Percentiles rank a stretch among this genome's conserved stretches.
phyloP scores from a whole-genome alignment of 1,284 basidiomycete species.

The Taiwanofungus camphoratus region DNA sequence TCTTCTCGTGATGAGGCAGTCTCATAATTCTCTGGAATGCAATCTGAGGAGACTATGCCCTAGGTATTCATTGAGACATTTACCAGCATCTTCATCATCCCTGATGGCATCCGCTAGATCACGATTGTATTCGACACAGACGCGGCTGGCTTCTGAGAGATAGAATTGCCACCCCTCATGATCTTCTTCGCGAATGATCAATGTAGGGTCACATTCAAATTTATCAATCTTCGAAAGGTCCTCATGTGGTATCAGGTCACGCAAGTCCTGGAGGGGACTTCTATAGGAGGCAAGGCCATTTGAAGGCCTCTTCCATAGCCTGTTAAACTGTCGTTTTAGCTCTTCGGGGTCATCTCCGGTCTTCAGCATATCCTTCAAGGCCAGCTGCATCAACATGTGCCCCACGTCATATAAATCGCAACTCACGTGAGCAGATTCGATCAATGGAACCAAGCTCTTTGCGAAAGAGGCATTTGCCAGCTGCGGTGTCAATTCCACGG shows the following conservation, averaged over 20 bases:
- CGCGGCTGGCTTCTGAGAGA: conserved; percentile 8
- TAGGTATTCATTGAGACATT: too few species aligned
- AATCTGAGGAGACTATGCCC: too few species aligned
- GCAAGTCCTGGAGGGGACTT: conserved; percentile 14
- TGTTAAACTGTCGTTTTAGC: neutral
- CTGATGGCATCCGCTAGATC: conserved; percentile 11
- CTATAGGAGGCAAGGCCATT: neutral
- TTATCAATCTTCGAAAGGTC: neutral
- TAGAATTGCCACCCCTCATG: conserved; percentile 8
- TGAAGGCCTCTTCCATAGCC: neutral
- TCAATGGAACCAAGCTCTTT: conserved; percentile 11
- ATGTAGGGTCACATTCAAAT: conserved; percentile 10
- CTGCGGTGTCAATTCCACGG: conserved; percentile 10
- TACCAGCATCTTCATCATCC: conserved; percentile 6
- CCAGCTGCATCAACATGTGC: neutral
- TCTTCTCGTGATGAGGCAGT: neutral
- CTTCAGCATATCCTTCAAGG: conserved; percentile 17
- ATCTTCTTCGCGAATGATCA: conserved; percentile 11
- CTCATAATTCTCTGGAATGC: conserved; percentile 2
- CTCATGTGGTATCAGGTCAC: conserved; percentile 13
- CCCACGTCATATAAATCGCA: neutral
- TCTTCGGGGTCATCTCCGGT: conserved; percentile 12
- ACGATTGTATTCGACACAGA: conserved; percentile 12
- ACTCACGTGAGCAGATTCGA: conserved; percentile 17
- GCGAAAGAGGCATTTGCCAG: conserved; percentile 11